Conservation (phyloP, 495 filamentous ascomycete genomes). For the Penicillium lividum region DNA sequence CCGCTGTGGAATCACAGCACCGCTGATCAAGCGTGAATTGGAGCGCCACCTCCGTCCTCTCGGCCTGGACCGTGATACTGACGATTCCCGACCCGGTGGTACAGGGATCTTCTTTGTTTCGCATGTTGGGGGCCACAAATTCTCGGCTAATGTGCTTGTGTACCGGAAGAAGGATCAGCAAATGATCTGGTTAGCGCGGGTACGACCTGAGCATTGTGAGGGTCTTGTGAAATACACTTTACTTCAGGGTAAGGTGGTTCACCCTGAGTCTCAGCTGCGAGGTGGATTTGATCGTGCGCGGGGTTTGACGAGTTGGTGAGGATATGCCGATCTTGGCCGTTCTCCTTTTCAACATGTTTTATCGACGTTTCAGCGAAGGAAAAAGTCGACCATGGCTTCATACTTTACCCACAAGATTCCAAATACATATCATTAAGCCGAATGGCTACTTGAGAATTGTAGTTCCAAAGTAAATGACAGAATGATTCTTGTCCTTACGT, state of each 20-base stretch:
- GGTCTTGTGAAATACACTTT: slow-evolving; percentile 88
- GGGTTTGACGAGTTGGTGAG: slow-evolving; percentile 83
- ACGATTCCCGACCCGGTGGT: slow-evolving; percentile 82
- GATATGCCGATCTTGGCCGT: not conserved
- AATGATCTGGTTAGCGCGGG: slow-evolving; percentile 91
- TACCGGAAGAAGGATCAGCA: slow-evolving; percentile 74
- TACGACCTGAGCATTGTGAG: slow-evolving; percentile 89
- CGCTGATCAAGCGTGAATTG: slow-evolving; percentile 80
- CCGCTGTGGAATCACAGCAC: slow-evolving; percentile 89
- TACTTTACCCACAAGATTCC: too few relatives aligned
- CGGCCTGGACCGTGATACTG: slow-evolving; percentile 81
- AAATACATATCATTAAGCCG: too few relatives aligned
- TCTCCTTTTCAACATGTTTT: not conserved
- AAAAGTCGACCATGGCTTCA: not conserved
- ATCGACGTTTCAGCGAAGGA: not conserved
- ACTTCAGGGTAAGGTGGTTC: slow-evolving; percentile 88
- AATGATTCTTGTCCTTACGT: too few relatives aligned
- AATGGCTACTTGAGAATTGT: too few relatives aligned
- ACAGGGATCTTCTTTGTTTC: slow-evolving; percentile 93
- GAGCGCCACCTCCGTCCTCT: slow-evolving; percentile 83
- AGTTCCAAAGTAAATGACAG: too few relatives aligned
- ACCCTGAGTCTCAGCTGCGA: slow-evolving; percentile 78
- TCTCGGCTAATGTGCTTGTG: slow-evolving; percentile 84
- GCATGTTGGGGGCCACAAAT: slow-evolving; percentile 95
- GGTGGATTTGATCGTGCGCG: slow-evolving; percentile 83